These are phyloP conservation scores for Penicillium cataractarum DNA, from an alignment of 495 filamentous ascomycete genomes.

Conservation along the genomic window DNA sequence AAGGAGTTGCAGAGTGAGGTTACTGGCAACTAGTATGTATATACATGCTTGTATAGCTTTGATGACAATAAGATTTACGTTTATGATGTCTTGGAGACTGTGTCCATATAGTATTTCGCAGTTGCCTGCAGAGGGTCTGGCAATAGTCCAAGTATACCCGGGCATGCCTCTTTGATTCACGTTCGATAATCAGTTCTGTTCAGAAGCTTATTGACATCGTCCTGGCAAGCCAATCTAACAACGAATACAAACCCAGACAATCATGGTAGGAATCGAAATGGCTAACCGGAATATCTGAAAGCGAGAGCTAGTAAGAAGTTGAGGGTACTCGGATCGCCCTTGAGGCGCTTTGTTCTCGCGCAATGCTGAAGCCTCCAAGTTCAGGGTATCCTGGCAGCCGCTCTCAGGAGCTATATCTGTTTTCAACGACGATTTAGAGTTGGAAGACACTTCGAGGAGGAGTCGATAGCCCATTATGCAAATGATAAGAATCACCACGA, in stretches of 20 bases:
- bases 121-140: too few species aligned
- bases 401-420: background rate
- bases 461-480: background rate
- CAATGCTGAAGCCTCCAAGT: background rate
- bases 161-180: too few species aligned
- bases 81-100: background rate
- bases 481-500: background rate
- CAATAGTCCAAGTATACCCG: too few species aligned
- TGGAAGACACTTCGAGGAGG: background rate
- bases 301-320: background rate
- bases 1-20: constrained; percentile 50
- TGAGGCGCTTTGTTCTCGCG: background rate
- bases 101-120: background rate
- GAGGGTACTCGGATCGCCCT: background rate
- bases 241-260: background rate
- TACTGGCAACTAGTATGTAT: constrained; percentile 34
- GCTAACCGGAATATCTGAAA: background rate
- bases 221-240: background rate
- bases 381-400: too few species aligned
- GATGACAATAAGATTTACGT: background rate
- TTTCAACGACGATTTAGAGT: background rate
- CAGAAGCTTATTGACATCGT: too few species aligned
- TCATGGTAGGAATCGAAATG: background rate
- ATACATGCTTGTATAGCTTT: constrained; percentile 9
- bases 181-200: too few species aligned